Evolutionary conservation across 805 yeast genomes (phyloP).

Genomic region (Cyberlindnera euphorbiiphila): DNA sequence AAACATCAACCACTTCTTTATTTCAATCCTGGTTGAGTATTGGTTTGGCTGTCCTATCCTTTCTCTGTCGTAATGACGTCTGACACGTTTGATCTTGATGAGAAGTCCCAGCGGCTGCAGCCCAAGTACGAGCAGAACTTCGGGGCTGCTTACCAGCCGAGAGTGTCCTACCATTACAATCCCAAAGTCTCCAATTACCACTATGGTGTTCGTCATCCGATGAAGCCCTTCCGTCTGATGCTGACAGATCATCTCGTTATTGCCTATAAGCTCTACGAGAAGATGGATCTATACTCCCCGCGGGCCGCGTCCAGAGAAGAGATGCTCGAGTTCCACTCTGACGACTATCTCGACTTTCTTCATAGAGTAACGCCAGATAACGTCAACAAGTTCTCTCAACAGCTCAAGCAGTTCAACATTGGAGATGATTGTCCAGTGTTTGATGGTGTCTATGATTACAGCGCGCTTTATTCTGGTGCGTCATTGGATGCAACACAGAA

Average conservation of each 20-base stretch:
- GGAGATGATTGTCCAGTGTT: constrained; percentile 93
- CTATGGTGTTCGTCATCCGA: constrained; percentile 94
- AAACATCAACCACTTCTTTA: no score
- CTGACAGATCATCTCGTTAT: constrained; percentile 88
- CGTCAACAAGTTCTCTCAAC: constrained; percentile 57
- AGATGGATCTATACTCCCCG: constrained; percentile 87
- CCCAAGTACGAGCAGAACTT: constrained; percentile 45
- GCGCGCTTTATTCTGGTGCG: constrained; percentile 88
- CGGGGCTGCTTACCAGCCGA: constrained; percentile 39
- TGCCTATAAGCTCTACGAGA: constrained; percentile 78
- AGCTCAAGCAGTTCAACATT: constrained; percentile 76
- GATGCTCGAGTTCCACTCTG: constrained; percentile 76
- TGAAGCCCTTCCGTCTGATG: constrained; percentile 95
- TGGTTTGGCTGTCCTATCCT: no score
- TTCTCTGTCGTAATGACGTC: constrained; percentile 5
- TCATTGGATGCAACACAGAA: constrained; percentile 90
- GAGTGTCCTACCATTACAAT: constrained; percentile 86
- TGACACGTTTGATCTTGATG: constrained; percentile 39
- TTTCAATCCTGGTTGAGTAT: no score
- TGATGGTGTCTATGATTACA: constrained; percentile 91
- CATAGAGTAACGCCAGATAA: constrained; percentile 90
- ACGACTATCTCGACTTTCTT: constrained; percentile 89
- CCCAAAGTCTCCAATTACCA: constrained; percentile 78
- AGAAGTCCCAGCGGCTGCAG: constrained; percentile 36
- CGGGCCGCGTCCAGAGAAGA: constrained; percentile 80